Evolutionary conservation across 169 alveolate genomes (phyloP).

Genomic region (Cryptosporidium ryanae): DNA sequence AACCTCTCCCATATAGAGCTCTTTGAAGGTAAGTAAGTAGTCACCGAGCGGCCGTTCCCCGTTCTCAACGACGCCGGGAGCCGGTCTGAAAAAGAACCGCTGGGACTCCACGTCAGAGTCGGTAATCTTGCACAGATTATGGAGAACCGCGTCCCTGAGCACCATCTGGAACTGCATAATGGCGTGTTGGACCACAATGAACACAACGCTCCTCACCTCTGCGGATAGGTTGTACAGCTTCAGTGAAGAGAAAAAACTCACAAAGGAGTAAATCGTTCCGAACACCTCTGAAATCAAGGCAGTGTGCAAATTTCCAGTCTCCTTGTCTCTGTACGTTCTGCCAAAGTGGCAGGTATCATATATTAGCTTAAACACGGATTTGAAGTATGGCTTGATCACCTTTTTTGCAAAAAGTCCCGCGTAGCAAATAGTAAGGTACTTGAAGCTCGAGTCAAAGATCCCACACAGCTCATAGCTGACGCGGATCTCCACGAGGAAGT

Average conservation of each 20-base stretch:
- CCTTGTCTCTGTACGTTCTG: constrained; percentile 61
- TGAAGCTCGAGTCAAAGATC: constrained; percentile 51
- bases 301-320: constrained; percentile 47
- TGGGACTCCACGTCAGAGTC: constrained; percentile 2
- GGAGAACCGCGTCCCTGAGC: constrained; percentile 32
- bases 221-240: constrained; percentile 25
- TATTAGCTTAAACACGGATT: constrained; percentile 6
- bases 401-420: constrained; percentile 23
- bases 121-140: constrained; percentile 33
- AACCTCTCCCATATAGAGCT: constrained; percentile 3
- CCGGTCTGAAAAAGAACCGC: constrained; percentile 13
- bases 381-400: constrained; percentile 33
- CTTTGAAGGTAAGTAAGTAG: background rate
- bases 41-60: background rate
- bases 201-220: constrained; percentile 26
- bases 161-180: constrained; percentile 42
- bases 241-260: constrained; percentile 13
- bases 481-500: constrained; percentile 40
- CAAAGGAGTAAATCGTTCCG: constrained; percentile 11
- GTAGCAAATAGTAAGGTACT: constrained; percentile 19
- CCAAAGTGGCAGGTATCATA: constrained; percentile 45
- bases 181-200: constrained; percentile 20
- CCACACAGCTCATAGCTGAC: constrained; percentile 45
- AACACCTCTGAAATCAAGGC: constrained; percentile 30
- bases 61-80: background rate